Evolutionary conservation across 805 yeast species (phyloP).

Genomic region (Tetrapisispora phaffii): DNA sequence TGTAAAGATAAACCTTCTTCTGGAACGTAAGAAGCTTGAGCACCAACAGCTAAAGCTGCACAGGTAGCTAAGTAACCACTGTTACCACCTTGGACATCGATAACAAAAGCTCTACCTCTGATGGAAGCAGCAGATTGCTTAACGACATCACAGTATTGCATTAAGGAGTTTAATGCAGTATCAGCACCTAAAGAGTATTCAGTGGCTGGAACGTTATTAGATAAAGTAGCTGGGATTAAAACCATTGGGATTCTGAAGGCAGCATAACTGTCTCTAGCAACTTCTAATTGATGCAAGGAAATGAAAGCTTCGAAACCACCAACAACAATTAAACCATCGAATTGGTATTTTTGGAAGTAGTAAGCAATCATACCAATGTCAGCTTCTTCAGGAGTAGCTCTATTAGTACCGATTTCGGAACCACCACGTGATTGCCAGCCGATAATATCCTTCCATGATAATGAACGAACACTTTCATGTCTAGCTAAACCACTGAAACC

Average conservation of each 20-base stretch:
- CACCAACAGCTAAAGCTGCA: conserved; percentile 61
- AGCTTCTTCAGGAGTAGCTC: conserved; percentile 54
- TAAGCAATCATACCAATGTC: conserved; percentile 66
- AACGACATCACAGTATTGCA: conserved; percentile 67
- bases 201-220: conserved; percentile 75
- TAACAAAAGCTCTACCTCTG: conserved; percentile 68
- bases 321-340: conserved; percentile 62
- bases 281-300: conserved; percentile 58
- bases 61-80: conserved; percentile 69
- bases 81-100: conserved; percentile 80
- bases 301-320: conserved; percentile 79
- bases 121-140: conserved; percentile 73
- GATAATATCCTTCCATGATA: conserved; percentile 60
- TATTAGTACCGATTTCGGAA: conserved; percentile 72
- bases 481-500: conserved; percentile 65
- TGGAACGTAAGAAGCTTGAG: conserved; percentile 67
- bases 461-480: conserved; percentile 49
- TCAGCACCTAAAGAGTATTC: conserved; percentile 71
- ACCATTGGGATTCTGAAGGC: conserved; percentile 71
- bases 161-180: conserved; percentile 61
- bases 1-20: conserved; percentile 55
- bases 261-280: conserved; percentile 52
- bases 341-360: conserved; percentile 54
- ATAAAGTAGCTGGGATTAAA: conserved; percentile 68
- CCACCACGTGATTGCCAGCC: conserved; percentile 73